Evolutionary conservation across 345 rosid species (phyloP).

Genomic region (Trapa incisa): DNA sequence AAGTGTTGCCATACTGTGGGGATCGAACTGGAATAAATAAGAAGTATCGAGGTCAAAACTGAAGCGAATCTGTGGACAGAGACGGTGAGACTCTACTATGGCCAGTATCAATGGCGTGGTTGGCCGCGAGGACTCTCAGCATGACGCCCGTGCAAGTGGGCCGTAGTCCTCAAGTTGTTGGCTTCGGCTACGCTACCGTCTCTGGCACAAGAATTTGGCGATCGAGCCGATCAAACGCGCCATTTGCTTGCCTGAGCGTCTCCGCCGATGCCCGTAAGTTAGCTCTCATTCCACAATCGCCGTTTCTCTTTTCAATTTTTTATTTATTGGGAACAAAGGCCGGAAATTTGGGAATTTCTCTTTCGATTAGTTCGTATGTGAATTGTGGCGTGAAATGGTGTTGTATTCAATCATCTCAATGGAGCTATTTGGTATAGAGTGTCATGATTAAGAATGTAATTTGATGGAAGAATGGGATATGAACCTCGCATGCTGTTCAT

Average conservation of each 20-base stretch:
- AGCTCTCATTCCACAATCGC: neutral
- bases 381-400: neutral
- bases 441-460: neutral
- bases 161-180: conserved; percentile 16
- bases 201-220: conserved; percentile 22
- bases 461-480: neutral
- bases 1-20: no score
- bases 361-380: neutral
- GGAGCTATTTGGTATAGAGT: neutral
- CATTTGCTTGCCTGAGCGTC: conserved; percentile 36
- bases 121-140: conserved; percentile 22
- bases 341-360: neutral
- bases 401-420: no score
- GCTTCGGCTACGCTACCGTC: conserved; percentile 27
- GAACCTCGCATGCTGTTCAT: neutral
- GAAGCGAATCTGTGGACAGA: no score
- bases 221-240: conserved; percentile 12
- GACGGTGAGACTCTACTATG: no score
- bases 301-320: neutral
- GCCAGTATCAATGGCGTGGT: conserved; percentile 28
- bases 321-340: neutral
- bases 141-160: conserved; percentile 22
- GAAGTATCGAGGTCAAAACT: no score
- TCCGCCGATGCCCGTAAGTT: conserved; percentile 27
- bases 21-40: no score